Conservation (phyloP, 2,329 filamentous ascomycete genomes). For the Akanthomyces muscarius region DNA sequence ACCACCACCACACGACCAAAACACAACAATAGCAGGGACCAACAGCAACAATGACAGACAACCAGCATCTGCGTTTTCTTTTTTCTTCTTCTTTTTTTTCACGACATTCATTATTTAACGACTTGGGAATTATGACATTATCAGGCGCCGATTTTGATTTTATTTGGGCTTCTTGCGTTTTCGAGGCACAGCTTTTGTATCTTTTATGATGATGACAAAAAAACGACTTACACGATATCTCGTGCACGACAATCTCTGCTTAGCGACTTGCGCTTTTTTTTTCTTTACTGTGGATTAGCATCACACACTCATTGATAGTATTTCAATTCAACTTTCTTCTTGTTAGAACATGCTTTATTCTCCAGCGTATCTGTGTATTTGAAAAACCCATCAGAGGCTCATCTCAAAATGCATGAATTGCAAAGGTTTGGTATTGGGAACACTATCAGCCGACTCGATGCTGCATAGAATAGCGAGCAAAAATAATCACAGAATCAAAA, state of each 20-base stretch:
- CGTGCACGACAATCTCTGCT: background rate
- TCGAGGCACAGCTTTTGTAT: background rate
- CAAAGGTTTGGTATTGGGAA: too few relatives aligned
- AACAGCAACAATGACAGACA: conserved; percentile 4
- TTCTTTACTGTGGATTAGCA: conserved; percentile 2
- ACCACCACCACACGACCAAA: background rate
- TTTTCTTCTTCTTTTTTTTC: background rate
- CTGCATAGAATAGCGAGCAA: too few relatives aligned
- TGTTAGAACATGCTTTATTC: too few relatives aligned
- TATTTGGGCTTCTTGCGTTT: conserved; percentile 4
- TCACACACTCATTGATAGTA: background rate
- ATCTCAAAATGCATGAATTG: too few relatives aligned
- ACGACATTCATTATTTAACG: conserved; percentile 14
- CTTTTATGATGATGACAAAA: background rate
- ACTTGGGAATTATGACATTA: conserved; percentile 12
- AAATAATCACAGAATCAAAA: too few relatives aligned
- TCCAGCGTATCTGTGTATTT: too few relatives aligned
- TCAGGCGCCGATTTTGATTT: conserved; percentile 1
- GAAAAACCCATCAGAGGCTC: too few relatives aligned
- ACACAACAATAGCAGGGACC: background rate
- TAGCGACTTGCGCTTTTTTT: background rate
- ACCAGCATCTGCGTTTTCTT: background rate
- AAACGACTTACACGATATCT: background rate
- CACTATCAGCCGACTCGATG: too few relatives aligned
- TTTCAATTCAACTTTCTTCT: too few relatives aligned